These are phyloP conservation scores for Pythium biforme DNA, from an alignment of 352 stramenopile genomes.

Conservation along the genomic window DNA sequence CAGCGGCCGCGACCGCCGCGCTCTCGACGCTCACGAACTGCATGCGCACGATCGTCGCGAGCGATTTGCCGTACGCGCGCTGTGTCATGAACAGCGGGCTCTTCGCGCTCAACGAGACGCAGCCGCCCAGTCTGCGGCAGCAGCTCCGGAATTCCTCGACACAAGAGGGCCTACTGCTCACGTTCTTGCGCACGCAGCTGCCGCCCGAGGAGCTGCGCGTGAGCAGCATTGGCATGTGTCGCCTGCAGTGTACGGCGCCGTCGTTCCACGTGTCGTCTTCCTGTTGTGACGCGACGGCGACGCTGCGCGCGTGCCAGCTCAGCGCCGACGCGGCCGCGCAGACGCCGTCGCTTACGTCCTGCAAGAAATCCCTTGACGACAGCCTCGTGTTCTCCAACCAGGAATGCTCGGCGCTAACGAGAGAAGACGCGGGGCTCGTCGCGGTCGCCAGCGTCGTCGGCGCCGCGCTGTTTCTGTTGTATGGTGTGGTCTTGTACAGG, in stretches of 20 bases:
- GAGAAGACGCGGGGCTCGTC: slow-evolving; percentile 19
- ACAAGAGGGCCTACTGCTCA: slow-evolving; percentile 16
- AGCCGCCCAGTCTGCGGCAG: slow-evolving; percentile 8
- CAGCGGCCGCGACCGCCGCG: slow-evolving; percentile 20
- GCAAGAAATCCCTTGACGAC: slow-evolving; percentile 25
- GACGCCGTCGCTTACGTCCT: slow-evolving; percentile 9
- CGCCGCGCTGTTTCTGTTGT: neutral
- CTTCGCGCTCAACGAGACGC: slow-evolving; percentile 26
- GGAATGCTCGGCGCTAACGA: slow-evolving; percentile 19
- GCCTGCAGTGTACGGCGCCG: slow-evolving; percentile 25
- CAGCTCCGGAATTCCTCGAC: slow-evolving; percentile 13
- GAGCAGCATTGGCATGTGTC: slow-evolving; percentile 21
- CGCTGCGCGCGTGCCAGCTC: slow-evolving; percentile 24
- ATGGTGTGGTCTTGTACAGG: slow-evolving; percentile 1
- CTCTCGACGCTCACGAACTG: slow-evolving; percentile 28
- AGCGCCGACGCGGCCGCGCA: neutral
- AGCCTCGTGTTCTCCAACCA: slow-evolving; percentile 28
- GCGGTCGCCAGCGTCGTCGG: slow-evolving; percentile 3
- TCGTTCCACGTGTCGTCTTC: slow-evolving; percentile 24
- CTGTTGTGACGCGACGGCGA: slow-evolving; percentile 28
- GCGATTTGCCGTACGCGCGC: slow-evolving; percentile 31
- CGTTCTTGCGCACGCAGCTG: slow-evolving; percentile 18
- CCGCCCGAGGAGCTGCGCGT: slow-evolving; percentile 9
- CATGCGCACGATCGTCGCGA: slow-evolving; percentile 23
- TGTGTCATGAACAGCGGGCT: slow-evolving; percentile 42